A percentile compares a stretch with the other conserved stretches of the same genome.
These are phyloP conservation scores for Silene conica DNA, from an alignment of 148 eudicot species.

Conservation along the genomic window DNA sequence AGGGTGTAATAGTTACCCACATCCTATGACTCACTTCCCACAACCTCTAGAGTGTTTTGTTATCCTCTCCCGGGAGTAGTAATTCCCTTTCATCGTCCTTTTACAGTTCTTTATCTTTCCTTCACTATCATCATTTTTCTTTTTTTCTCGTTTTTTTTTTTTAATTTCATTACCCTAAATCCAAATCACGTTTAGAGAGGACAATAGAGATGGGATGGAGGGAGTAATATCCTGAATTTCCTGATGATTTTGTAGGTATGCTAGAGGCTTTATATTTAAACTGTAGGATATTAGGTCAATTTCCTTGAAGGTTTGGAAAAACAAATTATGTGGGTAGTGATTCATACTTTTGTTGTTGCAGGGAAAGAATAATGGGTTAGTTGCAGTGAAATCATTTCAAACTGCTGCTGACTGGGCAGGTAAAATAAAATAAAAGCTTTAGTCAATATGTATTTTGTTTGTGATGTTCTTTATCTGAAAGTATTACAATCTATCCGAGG, in stretches of 20 bases:
- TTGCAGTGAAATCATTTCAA: conserved; percentile 24
- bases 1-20: neutral
- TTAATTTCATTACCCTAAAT: no score
- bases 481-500: neutral
- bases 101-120: no score
- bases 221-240: neutral
- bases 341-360: conserved; percentile 21
- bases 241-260: neutral
- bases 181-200: neutral
- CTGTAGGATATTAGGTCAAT: neutral
- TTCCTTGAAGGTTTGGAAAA: neutral
- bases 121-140: no score
- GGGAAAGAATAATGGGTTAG: conserved; percentile 33
- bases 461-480: neutral
- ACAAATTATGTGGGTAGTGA: conserved; percentile 8
- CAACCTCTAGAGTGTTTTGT: neutral
- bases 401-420: conserved; percentile 33
- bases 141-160: no score
- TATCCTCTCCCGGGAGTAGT: neutral
- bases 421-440: conserved; percentile 14
- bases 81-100: neutral
- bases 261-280: neutral
- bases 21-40: neutral
- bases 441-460: neutral
- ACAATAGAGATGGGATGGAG: neutral